Base-by-base conservation (phyloP, 202 grass and related monocot genomes). In the Alloteropsis angusta region DNA sequence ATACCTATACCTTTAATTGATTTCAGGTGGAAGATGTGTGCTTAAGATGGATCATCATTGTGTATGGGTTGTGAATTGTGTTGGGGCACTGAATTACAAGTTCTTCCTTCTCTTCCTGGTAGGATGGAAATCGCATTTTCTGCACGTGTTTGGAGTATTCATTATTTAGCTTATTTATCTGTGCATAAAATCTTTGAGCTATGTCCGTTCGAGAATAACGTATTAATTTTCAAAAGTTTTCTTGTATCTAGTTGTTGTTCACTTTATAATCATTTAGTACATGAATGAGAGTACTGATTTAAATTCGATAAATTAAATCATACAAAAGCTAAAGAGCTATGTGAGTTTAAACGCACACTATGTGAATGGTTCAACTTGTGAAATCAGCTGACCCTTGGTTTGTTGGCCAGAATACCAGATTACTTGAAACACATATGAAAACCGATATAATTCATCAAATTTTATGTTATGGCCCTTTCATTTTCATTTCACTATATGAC, bases 71-170 rank as follows among this genome's bases (percentile, higher is more conserved):
- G 96, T 98, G 46, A 98, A 95, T 80, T 98, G 96, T 89, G 92
- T 98, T 65, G 96, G 96, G 71, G 96, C 96, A 2, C 84, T 89
- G 28, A 98, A 98, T 84, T 98, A 98, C 74, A 98, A 98, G 65
- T 95, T 70, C 42, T 98, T 98, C 71, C 96, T 98, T 78, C 96
- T 98, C 52, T 98, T 98, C 65, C 72, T 98, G 96, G 96, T 98
- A 93, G 62, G 14, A 66, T 66, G 2, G 69, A 76, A 7, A 60
- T 3, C 50, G 12, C 73, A 93, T 10, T 42, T 52, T 50, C 15
- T 66, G 46, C 49, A 78, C 12, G 5, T 52, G 2, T 35, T 66
- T 12, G 63, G 19, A 64, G 65, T 59, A 76, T 76, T 9, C 16
- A 15, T 9, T 30, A 62, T 45, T 34, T 62, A 9, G 18, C 18